phyloP scores from a whole-genome alignment of 2,329 filamentous ascomycete genomes.

The Diplodia corticola region DNA sequence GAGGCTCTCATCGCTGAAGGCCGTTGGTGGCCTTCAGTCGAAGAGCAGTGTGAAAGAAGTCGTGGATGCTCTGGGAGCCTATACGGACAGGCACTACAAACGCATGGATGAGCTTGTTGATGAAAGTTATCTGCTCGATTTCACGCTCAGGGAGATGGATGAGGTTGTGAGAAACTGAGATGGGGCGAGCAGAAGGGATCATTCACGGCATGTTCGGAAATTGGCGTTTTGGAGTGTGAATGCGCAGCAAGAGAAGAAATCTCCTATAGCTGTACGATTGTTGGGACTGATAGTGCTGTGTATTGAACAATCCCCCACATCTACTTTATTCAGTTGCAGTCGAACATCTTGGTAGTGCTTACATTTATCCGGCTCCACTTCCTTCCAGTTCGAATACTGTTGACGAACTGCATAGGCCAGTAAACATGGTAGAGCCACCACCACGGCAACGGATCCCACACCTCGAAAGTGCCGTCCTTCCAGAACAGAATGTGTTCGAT shows the following conservation, averaged over 20 bases:
- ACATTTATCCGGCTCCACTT: conserved; percentile 68
- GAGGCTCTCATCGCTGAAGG: conserved; percentile 68
- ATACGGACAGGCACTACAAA: conserved; percentile 91
- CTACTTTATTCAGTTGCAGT: neutral
- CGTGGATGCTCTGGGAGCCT: conserved; percentile 80
- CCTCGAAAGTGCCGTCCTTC: conserved; percentile 52
- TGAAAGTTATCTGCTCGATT: conserved; percentile 92
- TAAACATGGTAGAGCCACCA: conserved; percentile 56
- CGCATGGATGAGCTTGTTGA: conserved; percentile 86
- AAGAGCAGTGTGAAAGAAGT: conserved; percentile 72
- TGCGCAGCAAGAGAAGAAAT: neutral
- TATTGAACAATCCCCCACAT: neutral
- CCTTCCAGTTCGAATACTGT: conserved; percentile 46
- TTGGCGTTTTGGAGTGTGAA: neutral
- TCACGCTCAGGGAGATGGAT: conserved; percentile 92
- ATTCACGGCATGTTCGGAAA: neutral
- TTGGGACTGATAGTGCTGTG: neutral
- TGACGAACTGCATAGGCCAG: conserved; percentile 55
- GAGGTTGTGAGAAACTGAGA: conserved; percentile 47
- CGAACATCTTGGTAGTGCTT: conserved; percentile 63
- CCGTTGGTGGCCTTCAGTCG: conserved; percentile 35
- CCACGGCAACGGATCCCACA: conserved; percentile 53
- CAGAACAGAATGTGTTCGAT: conserved; percentile 47
- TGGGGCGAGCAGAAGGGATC: neutral
- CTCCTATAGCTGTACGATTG: neutral